Evolutionary conservation across 2,329 filamentous ascomycete genomes (phyloP).

Genomic region (Ceratocystis huliohia): DNA sequence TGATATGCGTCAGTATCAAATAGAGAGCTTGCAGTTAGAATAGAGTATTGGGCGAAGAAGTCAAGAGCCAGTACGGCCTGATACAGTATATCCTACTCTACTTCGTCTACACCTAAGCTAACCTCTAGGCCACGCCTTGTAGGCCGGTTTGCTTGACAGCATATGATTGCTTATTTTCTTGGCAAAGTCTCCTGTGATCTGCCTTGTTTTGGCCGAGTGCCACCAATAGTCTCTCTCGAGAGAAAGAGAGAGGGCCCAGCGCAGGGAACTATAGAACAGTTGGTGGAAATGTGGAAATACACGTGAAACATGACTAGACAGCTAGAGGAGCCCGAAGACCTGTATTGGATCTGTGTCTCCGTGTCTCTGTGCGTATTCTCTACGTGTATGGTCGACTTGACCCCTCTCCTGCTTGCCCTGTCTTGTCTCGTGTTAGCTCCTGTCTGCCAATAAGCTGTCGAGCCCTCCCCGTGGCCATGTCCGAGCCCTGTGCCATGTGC

Average conservation of each 20-base stretch:
- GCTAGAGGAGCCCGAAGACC: background rate
- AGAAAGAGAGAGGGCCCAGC: background rate
- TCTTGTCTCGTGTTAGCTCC: background rate
- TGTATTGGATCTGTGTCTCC: background rate
- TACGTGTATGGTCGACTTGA: background rate
- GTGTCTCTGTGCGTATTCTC: background rate
- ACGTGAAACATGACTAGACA: slow-evolving; percentile 3
- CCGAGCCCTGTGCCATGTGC: background rate
- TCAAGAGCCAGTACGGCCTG: background rate
- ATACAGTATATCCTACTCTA: background rate
- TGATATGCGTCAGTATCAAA: background rate
- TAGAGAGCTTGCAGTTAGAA: background rate
- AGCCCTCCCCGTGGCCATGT: background rate
- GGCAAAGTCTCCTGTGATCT: background rate
- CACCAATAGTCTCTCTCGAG: slow-evolving; percentile 1
- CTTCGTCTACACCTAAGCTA: background rate
- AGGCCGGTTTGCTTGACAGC: no score
- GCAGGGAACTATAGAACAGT: slow-evolving; percentile 4
- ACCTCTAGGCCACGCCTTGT: background rate
- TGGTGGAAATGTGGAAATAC: slow-evolving; percentile 8
- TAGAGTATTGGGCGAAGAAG: background rate
- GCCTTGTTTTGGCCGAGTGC: background rate
- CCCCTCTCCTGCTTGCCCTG: background rate
- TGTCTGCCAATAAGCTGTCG: background rate
- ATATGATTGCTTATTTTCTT: background rate